Evolutionary conservation across 768 basidiomycete species (phyloP), one percentile per base, ranked within the genome.

Genomic region (Calocybe gangraenosa): DNA sequence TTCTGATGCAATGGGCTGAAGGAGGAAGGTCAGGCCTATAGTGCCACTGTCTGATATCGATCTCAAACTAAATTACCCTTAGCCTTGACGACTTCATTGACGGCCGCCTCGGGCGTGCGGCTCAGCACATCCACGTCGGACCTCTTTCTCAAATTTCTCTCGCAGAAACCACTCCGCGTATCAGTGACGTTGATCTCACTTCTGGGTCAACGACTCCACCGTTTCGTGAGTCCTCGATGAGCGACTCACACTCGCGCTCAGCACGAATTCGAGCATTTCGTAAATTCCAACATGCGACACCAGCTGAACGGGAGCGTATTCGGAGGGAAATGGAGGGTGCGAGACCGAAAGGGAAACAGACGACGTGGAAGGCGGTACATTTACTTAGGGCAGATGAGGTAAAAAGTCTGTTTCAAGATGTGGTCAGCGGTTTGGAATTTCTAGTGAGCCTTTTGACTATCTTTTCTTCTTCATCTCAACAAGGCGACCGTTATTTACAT

Each of bases 1-100:
- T 92, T 8, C 67, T 93, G 18, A 93, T 93, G 92, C 88, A 92
- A 68, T 93, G 87, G 87, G 91, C 91, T 0, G 89, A 93, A 71
- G 88, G 84, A 6, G 91, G 91, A 51, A 81, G 79, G 78, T 75
- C 44, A 36, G 46, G 9, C 17, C 42, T 22, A 5, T 5, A 33
- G 22, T n/a, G 36, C 44, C 11, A 25, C 25, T 13, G 10, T 35
- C 34, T 35, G 34, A 4, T 35, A 5, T 5, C 11, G n/a, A 33
- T 9, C 21, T 15, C 33, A 47, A 20, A 21, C 34, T 39, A 35
- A 34, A 14, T 14, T 14, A 2, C 25, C 6, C 42, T 9, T n/a
- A 87, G 84, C 56, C 69, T 90, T 21, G 91, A 93, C 54, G 89
- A 92, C 61, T 83, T 90, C 64, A 91, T 93, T 50, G 84, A 88